Base-by-base conservation (phyloP, 176 grass and related monocot genomes). In the Aegilops tauschii region DNA sequence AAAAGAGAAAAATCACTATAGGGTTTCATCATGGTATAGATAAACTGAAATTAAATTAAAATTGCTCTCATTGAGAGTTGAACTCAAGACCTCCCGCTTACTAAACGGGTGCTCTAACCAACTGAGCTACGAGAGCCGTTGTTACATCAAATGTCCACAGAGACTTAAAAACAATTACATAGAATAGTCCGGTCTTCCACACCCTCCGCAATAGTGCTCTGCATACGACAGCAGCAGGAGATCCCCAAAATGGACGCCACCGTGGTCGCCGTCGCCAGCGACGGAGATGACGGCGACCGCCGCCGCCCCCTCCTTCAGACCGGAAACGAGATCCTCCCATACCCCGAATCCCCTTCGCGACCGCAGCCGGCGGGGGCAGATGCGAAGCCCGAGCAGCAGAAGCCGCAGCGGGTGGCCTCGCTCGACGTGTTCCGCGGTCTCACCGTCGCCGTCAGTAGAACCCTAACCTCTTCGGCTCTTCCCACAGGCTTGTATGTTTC, bases 31-130 rank as follows among this genome's bases (percentile, higher is more conserved):
- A 40, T 40, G 39, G 8, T 40, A 40, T 2, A 40, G 9, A 40
- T 9, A 44, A 44, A 44, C 9, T 44, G 0, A 45, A 12, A 45
- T 11, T 11, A 39, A n/a, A n/a, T n/a, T n/a, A 12, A 44, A 45
- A 28, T 25, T 93, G 94, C 92, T 96, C 76, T 96, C 87, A 45
- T 93, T 95, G 93, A 95, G 89, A 98, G 45, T 95, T 5, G 88
- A 93, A 98, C 93, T 98, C 93, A 95, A 95, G 96, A 95, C 93
- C 93, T 94, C 91, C 91, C 86, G 96, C 96, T 98, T 98, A 94
- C 96, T 95, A 95, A 95, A 91, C 92, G 84, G 93, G 88, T 95
- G 93, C 96, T 98, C 96, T 95, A 94, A 94, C 93, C 96, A 95
- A 94, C 96, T 98, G 93, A 98, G 92, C 93, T 98, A 98, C 84